These are phyloP conservation scores for Cercospora sp. DNA, from an alignment of 2,329 filamentous ascomycete species.

Conservation along the genomic window DNA sequence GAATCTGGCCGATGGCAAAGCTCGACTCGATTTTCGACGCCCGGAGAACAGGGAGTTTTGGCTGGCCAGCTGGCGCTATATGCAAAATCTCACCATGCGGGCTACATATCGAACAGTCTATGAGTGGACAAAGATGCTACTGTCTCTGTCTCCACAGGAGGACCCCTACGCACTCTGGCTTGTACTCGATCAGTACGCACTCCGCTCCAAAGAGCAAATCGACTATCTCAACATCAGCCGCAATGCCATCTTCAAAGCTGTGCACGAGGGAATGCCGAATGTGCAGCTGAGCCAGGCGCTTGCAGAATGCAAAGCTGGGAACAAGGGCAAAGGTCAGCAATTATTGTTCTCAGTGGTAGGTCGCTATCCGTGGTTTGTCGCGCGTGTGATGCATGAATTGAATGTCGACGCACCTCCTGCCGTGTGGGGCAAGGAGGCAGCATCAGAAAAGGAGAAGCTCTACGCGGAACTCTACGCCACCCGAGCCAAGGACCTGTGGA, in stretches of 20 bases:
- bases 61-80: conserved; percentile 85
- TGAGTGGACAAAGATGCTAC: conserved; percentile 86
- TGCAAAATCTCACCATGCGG: conserved; percentile 79
- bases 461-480: conserved; percentile 74
- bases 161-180: conserved; percentile 85
- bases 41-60: conserved; percentile 91
- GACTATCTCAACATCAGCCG: conserved; percentile 72
- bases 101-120: conserved; percentile 92
- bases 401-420: conserved; percentile 73
- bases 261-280: conserved; percentile 63
- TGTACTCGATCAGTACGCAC: conserved; percentile 77
- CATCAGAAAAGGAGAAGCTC: conserved; percentile 65
- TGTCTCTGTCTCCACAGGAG: conserved; percentile 67
- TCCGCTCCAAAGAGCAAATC: conserved; percentile 74
- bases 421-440: conserved; percentile 77
- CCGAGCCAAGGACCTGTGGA: conserved; percentile 81
- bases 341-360: conserved; percentile 68
- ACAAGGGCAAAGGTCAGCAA: conserved; percentile 64
- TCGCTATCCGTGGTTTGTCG: conserved; percentile 80
- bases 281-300: conserved; percentile 74
- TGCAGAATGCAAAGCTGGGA: conserved; percentile 70
- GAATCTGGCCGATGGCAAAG: conserved; percentile 73
- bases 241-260: conserved; percentile 49
- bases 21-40: conserved; percentile 74
- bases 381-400: conserved; percentile 75